Base-by-base conservation (phyloP, 257 asterid genomes). In the Solanum piurae region DNA sequence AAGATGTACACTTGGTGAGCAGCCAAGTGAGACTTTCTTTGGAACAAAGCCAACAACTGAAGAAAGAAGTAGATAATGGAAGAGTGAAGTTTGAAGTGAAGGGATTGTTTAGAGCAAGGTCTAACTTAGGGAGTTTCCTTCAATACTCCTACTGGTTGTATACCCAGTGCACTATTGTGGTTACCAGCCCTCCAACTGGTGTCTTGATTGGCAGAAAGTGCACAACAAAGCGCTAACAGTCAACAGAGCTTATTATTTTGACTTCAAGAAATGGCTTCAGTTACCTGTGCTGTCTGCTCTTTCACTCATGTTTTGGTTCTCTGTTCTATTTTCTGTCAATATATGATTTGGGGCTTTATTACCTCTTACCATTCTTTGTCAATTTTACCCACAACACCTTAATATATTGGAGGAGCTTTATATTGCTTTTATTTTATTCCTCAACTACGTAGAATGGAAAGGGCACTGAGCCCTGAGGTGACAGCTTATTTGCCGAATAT, bases 171-270 rank as follows among this genome's bases (percentile, higher is more conserved):
- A 89, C 93, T 8, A 86, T 97, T n/a, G 88, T 86, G 10, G 92
- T 97, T 69, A 58, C 96, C 16, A 91, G 94, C 46, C 99, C 99
- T 87, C 99, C 99, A 37, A 87, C 95, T 34, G 99, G 99, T 38
- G 94, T 89, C 90, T 89, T 96, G 95, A 88, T 95, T 85, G 87
- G 87, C 14, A 95, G 94, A 89, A 90, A 38, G 38, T 97, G 99
- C 88, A 87, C 89, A 12, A 94, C 95, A 0, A 95, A 92, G 88
- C 93, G 94, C 84, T 94, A 75, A 85, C n/a, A 84, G 44, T 34
- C 18, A 21, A 36, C 52, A 37, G 58, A n/a, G 34, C 34, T 23
- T n/a, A 76, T 23, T 75, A 75, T 76, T 76, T 76, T 40, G 83
- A 40, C 83, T 76, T 76, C 58, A 76, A 38, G 33, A 76, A 76